Percentiles rank a stretch among this genome's conserved stretches.
phyloP scores from a whole-genome alignment of 2,329 filamentous ascomycete species.

The Fusarium sp. region DNA sequence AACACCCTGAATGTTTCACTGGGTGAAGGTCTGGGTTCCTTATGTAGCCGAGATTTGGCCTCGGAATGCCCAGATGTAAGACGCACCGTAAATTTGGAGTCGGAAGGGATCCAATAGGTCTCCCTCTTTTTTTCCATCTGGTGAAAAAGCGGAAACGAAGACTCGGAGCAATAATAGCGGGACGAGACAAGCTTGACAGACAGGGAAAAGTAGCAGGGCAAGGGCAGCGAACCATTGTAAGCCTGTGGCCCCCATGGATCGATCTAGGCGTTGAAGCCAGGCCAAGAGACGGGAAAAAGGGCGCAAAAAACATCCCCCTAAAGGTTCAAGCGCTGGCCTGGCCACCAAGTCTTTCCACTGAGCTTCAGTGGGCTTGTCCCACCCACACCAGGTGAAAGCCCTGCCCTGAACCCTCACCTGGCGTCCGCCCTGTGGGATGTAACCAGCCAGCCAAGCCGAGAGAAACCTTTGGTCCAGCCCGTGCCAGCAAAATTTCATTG shows the following conservation, averaged over 20 bases:
- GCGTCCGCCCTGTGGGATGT: constrained; percentile 35
- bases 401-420: constrained; percentile 40
- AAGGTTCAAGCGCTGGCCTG: constrained; percentile 23
- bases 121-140: constrained; percentile 6
- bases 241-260: constrained; percentile 30
- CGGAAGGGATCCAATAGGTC: constrained; percentile 37
- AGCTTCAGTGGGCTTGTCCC: constrained; percentile 15
- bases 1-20: constrained; percentile 9
- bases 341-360: constrained; percentile 2
- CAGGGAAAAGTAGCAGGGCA: constrained; percentile 26
- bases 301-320: constrained; percentile 22
- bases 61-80: constrained; percentile 26
- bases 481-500: constrained; percentile 43
- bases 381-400: constrained; percentile 39
- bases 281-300: constrained; percentile 20
- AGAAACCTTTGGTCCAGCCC: constrained; percentile 29
- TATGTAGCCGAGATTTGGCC: constrained; percentile 41
- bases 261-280: constrained; percentile 37
- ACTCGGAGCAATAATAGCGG: constrained; percentile 31
- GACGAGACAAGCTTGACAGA: constrained; percentile 20
- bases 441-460: constrained; percentile 24
- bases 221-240: constrained; percentile 31
- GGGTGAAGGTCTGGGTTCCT: constrained; percentile 6
- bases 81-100: constrained; percentile 8
- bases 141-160: constrained; percentile 32